Evolutionary conservation across 495 filamentous ascomycete genomes (phyloP), one percentile per base, ranked within the genome.

Genomic region (Trichoderma gamsii): DNA sequence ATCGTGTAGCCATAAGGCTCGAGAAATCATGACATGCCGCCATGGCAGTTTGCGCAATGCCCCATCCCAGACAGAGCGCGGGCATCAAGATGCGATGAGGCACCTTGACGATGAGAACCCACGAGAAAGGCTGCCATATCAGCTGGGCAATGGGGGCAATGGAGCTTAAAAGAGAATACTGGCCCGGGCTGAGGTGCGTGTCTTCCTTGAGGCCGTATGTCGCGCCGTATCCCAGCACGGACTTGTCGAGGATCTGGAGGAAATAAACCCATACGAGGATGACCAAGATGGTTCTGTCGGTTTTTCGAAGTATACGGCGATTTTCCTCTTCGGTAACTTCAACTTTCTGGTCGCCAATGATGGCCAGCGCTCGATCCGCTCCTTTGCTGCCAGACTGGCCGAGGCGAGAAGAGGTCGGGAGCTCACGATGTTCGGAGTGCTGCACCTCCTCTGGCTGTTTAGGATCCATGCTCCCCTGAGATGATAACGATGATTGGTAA

Each of bases 201-300:
- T 87, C 85, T 35, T 81, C 72, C 43, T 78, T 76, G 21, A 90
- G 75, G n/a, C 87, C 87, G 66, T 88, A 88, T 9, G 85, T 85
- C 35, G 86, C 86, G 65, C 84, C 85, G 70, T 87, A 87, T 29
- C 86, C 87, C 0, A 89, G 82, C 3, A 88, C 84, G 0, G 83
- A 76, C 73, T 89, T 90, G 78, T 90, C 87, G 5, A 89, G 79
- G 66, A 89, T 88, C 74, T 83, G 81, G 16, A 84, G 72, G 70
- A 89, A 88, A 70, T 89, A 89, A 12, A 88, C 86, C 88, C 87
- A 89, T 25, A 84, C 76, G 2, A 89, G 77, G 52, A 90, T 80
- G 13, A 79, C 61, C 3, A 90, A 77, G 64, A 90, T 88, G 29
- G 78, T 78, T 29, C 74, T 75, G 74, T 90, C 87, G 0, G 85